Conservation (phyloP, 768 basidiomycete species). For the Boletus speciosus region DNA sequence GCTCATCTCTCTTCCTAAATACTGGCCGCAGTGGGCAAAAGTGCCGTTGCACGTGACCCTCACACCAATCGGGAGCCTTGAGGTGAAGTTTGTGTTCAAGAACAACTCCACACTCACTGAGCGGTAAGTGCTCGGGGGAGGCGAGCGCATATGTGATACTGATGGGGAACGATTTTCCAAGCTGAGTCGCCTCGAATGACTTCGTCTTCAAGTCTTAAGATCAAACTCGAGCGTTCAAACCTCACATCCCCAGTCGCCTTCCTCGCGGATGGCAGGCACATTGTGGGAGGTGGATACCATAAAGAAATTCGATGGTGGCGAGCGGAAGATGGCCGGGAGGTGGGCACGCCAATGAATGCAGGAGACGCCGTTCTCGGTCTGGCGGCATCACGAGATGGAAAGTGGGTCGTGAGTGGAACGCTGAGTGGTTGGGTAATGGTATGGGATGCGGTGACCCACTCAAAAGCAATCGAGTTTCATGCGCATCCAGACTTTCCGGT, state of each 20-base stretch:
- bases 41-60: too few species aligned
- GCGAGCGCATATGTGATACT: not conserved
- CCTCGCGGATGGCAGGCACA: slow-evolving; percentile 1
- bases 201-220: not conserved
- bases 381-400: slow-evolving; percentile 1
- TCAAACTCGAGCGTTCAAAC: not conserved
- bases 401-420: slow-evolving; percentile 7
- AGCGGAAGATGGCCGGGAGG: slow-evolving; percentile 1
- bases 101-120: not conserved
- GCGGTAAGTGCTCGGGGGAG: not conserved
- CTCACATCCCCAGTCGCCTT: slow-evolving; percentile 5
- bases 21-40: too few species aligned
- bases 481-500: not conserved
- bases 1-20: too few species aligned
- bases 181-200: not conserved
- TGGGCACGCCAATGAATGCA: not conserved
- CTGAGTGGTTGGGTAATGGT: not conserved
- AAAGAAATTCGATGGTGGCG: slow-evolving; percentile 4
- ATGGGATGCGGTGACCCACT: slow-evolving; percentile 1
- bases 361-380: not conserved
- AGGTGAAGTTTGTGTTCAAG: not conserved
- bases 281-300: slow-evolving; percentile 7
- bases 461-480: not conserved
- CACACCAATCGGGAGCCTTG: too few species aligned
- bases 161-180: not conserved